phyloP scores from a whole-genome alignment of 768 basidiomycete genomes.

The Vararia minispora region DNA sequence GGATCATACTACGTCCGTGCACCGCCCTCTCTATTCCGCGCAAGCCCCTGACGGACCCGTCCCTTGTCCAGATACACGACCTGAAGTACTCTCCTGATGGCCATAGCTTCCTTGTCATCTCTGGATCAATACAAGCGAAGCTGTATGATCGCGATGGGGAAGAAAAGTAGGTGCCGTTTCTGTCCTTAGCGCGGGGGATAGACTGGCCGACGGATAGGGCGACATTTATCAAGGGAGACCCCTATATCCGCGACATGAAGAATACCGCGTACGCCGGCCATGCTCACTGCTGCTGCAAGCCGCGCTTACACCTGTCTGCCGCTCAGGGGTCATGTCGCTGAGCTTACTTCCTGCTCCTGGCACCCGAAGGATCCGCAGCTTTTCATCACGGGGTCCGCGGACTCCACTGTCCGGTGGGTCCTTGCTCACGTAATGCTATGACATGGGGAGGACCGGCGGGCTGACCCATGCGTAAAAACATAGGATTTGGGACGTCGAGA shows the following conservation, averaged over 20 bases:
- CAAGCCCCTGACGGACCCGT: constrained; percentile 1
- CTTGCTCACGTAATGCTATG: neutral
- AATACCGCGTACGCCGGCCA: constrained; percentile 71
- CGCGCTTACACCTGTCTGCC: constrained; percentile 2
- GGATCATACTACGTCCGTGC: constrained; percentile 61
- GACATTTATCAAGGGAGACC: constrained; percentile 87
- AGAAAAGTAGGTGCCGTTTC: constrained; percentile 56
- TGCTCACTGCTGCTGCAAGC: constrained; percentile 1
- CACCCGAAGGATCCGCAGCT: constrained; percentile 76
- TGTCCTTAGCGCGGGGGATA: constrained; percentile 21
- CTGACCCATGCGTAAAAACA: neutral
- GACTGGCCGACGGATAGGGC: constrained; percentile 50
- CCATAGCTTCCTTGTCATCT: constrained; percentile 75
- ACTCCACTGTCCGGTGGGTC: constrained; percentile 81
- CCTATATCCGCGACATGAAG: constrained; percentile 97
- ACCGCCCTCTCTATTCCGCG: constrained; percentile 8
- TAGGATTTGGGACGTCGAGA: constrained; percentile 92
- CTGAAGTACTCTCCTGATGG: constrained; percentile 84
- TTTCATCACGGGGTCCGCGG: constrained; percentile 91
- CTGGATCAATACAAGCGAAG: constrained; percentile 80
- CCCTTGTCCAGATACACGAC: constrained; percentile 96
- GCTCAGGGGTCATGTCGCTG: constrained; percentile 84
- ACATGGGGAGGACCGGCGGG: no score
- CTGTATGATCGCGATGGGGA: constrained; percentile 89
- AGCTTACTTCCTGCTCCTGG: constrained; percentile 84